Evolutionary conservation across 345 rosid genomes (phyloP).

Genomic region (Cardiospermum halicacabum): DNA sequence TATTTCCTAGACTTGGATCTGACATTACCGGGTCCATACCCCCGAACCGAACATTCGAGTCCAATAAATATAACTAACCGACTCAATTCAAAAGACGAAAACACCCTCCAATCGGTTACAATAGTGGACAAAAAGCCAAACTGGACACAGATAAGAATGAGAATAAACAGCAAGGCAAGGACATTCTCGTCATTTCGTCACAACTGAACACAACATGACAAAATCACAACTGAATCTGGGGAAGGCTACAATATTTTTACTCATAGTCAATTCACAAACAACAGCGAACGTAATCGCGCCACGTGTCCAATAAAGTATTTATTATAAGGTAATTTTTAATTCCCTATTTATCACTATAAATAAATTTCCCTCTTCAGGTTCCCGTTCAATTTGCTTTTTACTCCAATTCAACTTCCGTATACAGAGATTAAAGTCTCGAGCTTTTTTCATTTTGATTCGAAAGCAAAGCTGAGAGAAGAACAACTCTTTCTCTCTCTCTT

Average conservation of each 20-base stretch:
- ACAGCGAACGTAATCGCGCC: not conserved
- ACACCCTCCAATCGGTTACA: not conserved
- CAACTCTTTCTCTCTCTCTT: no score
- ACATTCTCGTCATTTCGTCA: not conserved
- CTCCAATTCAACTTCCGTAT: no score
- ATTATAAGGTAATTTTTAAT: not conserved
- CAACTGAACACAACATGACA: not conserved
- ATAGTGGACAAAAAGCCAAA: not conserved
- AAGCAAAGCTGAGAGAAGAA: no score
- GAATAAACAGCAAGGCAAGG: not conserved
- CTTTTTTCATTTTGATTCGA: no score
- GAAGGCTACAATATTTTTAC: no score
- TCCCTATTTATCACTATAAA: not conserved
- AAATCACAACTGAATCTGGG: no score
- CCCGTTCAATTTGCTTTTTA: no score
- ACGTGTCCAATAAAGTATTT: not conserved
- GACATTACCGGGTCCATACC: not conserved
- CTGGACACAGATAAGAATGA: not conserved
- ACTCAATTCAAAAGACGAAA: not conserved
- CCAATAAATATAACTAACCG: not conserved
- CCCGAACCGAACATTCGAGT: not conserved
- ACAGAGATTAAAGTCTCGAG: no score
- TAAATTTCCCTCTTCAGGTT: not conserved
- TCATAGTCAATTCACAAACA: not conserved
- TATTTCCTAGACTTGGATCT: not conserved